Conservation (phyloP, 805 yeast genomes). For the Pichia pseudocactophila region DNA sequence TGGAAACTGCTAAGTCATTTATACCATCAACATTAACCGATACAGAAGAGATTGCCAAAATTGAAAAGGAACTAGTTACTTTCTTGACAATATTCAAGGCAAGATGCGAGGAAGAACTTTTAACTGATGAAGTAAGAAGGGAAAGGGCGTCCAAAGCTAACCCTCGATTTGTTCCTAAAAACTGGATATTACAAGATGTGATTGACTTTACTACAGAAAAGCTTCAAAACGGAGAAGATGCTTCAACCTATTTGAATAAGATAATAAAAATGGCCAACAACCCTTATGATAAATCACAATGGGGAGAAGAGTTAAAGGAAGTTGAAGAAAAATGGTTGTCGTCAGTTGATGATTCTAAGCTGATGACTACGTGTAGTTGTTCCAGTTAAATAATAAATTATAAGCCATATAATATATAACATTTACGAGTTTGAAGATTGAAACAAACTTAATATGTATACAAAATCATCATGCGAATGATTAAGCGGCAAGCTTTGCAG, state of each 20-base stretch:
- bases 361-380: constrained; percentile 73
- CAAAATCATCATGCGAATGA: no score
- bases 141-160: constrained; percentile 41
- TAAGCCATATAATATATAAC: no score
- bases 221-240: constrained; percentile 38
- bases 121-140: constrained; percentile 32
- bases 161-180: constrained; percentile 76
- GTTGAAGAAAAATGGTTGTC: constrained; percentile 48
- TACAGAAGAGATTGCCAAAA: constrained; percentile 27
- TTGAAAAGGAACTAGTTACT: constrained; percentile 30
- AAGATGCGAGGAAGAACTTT: constrained; percentile 28
- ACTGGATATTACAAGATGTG: constrained; percentile 82
- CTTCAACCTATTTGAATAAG: constrained; percentile 45
- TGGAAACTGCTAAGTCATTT: constrained; percentile 17
- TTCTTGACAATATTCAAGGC: constrained; percentile 48
- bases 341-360: constrained; percentile 40
- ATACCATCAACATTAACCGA: constrained; percentile 22
- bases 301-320: constrained; percentile 60
- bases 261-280: constrained; percentile 61
- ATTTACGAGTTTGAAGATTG: no score
- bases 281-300: constrained; percentile 62
- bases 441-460: no score
- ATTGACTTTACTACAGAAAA: constrained; percentile 37
- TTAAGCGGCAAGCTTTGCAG: constrained; percentile 3
- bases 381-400: constrained; percentile 33